Conservation (phyloP, 305 asterid genomes). For the Vinca major region DNA sequence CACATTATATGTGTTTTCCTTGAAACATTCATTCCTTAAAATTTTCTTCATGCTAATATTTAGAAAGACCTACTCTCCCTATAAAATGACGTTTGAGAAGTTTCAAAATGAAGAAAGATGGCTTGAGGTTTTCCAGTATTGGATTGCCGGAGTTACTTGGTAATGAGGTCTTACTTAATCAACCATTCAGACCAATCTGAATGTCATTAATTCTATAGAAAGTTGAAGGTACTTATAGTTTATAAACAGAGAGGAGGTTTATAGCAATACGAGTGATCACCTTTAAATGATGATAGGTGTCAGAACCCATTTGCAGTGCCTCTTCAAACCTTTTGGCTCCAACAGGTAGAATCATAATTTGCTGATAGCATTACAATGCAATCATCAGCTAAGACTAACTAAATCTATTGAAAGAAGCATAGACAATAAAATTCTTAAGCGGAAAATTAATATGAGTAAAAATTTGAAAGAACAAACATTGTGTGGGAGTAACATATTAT, state of each 20-base stretch:
- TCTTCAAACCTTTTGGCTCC: conserved; percentile 87
- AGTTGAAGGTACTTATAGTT: background rate
- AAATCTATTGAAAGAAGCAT: conserved; percentile 5
- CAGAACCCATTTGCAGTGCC: conserved; percentile 95
- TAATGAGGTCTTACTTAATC: background rate
- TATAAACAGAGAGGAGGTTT: background rate
- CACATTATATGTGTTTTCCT: background rate
- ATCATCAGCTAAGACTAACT: conserved; percentile 14
- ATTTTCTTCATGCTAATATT: background rate
- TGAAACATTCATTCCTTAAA: background rate
- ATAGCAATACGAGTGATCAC: conserved; percentile 27
- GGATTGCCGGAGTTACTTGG: background rate
- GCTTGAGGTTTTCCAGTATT: background rate
- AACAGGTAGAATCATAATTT: conserved; percentile 80
- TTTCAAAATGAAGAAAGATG: background rate
- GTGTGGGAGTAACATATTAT: background rate
- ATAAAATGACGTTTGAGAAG: background rate
- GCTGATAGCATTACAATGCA: conserved; percentile 35
- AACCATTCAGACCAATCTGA: background rate
- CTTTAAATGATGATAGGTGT: conserved; percentile 92
- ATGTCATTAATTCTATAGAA: background rate
- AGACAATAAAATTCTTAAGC: conserved; percentile 5
- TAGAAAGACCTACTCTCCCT: background rate
- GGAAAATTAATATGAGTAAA: conserved; percentile 9
- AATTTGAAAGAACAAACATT: conserved; percentile 9